phyloP scores from a whole-genome alignment of 345 rosid genomes.

The Populus ilicifolia region DNA sequence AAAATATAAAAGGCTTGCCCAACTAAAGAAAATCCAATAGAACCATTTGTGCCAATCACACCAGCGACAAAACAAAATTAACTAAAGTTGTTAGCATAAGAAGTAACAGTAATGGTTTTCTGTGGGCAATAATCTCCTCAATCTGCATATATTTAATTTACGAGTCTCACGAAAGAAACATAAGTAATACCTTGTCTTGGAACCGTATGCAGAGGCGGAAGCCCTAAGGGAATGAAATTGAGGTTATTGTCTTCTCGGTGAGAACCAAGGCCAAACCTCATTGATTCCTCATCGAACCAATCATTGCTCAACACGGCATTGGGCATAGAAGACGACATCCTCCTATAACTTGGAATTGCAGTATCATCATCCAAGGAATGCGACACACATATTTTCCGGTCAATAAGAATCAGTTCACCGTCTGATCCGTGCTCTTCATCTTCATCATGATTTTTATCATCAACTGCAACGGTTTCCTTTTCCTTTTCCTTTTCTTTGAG shows the following conservation, averaged over 20 bases:
- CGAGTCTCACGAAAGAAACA: neutral
- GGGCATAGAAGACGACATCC: constrained; percentile 45
- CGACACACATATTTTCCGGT: constrained; percentile 14
- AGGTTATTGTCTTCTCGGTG: constrained; percentile 29
- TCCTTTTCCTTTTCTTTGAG: constrained; percentile 7
- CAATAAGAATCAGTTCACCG: constrained; percentile 9
- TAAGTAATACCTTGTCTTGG: constrained; percentile 21
- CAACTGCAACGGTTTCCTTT: neutral
- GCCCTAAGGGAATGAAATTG: constrained; percentile 36
- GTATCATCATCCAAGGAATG: constrained; percentile 32
- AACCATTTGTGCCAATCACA: neutral
- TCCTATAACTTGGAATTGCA: constrained; percentile 10
- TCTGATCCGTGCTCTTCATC: constrained; percentile 13
- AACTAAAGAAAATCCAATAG: neutral
- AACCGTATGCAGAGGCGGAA: constrained; percentile 38
- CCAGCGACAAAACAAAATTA: too few relatives aligned
- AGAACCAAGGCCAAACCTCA: constrained; percentile 17
- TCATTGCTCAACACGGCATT: constrained; percentile 32
- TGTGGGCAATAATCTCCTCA: too few relatives aligned
- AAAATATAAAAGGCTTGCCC: neutral
- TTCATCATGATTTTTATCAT: neutral
- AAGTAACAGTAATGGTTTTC: too few relatives aligned
- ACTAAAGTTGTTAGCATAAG: too few relatives aligned
- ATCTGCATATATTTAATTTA: too few relatives aligned
- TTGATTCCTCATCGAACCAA: constrained; percentile 35